phyloP scores from a whole-genome alignment of 495 filamentous ascomycete species.

The Penicillium maclennaniae region DNA sequence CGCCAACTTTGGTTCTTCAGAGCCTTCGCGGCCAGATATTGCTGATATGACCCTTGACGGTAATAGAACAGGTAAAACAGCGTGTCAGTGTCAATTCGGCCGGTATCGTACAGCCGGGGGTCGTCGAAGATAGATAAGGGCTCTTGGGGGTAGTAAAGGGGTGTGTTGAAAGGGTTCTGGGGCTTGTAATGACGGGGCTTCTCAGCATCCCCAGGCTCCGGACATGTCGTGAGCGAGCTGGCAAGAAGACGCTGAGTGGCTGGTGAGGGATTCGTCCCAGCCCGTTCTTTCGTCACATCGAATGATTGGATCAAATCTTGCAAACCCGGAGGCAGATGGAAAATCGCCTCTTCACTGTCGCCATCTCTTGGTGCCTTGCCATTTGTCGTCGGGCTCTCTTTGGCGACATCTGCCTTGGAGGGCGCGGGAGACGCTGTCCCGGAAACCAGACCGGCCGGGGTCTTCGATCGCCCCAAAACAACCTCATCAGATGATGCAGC shows the following conservation, averaged over 20 bases:
- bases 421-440: slow-evolving; percentile 16
- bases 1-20: slow-evolving; percentile 96
- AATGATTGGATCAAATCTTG: slow-evolving; percentile 89
- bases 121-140: slow-evolving; percentile 87
- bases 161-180: slow-evolving; percentile 70
- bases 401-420: slow-evolving; percentile 41
- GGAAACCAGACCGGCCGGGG: slow-evolving; percentile 30
- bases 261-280: slow-evolving; percentile 51
- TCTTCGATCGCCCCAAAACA: slow-evolving; percentile 41
- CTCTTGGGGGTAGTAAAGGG: slow-evolving; percentile 87
- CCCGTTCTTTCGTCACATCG: slow-evolving; percentile 72
- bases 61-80: slow-evolving; percentile 99
- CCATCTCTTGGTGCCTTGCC: slow-evolving; percentile 30
- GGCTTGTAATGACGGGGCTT: slow-evolving; percentile 80
- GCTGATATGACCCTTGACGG: slow-evolving; percentile 90
- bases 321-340: slow-evolving; percentile 85
- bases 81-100: slow-evolving; percentile 85
- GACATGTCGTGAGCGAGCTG: slow-evolving; percentile 64
- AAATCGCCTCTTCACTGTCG: slow-evolving; percentile 71
- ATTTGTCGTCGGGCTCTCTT: slow-evolving; percentile 28
- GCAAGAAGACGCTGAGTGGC: slow-evolving; percentile 69
- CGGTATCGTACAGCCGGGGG: slow-evolving; percentile 69
- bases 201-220: slow-evolving; percentile 74
- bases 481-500: slow-evolving; percentile 34
- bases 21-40: slow-evolving; percentile 93